Evolutionary conservation across 805 yeast genomes (phyloP), one percentile per base, ranked within the genome.

Genomic region (Saccharomycopsis schoenii): DNA sequence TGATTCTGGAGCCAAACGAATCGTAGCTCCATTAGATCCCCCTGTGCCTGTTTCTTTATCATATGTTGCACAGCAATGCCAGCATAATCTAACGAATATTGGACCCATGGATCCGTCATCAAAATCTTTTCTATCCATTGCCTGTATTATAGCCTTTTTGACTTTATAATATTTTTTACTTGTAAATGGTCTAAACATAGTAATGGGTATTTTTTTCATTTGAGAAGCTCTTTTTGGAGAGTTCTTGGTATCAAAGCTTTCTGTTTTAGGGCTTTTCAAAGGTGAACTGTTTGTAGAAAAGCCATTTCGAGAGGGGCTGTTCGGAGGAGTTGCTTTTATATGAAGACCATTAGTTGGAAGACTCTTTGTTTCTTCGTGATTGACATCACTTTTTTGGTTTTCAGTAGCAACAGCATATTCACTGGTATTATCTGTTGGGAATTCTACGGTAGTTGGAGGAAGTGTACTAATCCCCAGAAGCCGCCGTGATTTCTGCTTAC

Each of bases 31-130:
- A 60, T 73, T 71, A 1, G 76, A 72, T 8, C 85, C 84, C 4
- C 67, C 67, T 9, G 68, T 69, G 1, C 65, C 64, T 5, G 70
- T 60, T 19, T 63, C 52, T 65, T 72, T 73, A 64, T 80, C 76
- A 67, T 73, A 80, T 4, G 83, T 77, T 19, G 82, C 83, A 58
- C 78, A 75, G 55, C 76, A 72, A 64, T 80, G 82, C 83, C 83
- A 80, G 43, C 83, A 77, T 37, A 79, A 69, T 64, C 82, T 68
- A 25, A 80, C 74, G 14, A 80, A 64, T 14, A 78, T 66, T 41
- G 83, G 83, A 0, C 78, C 83, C 65, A 76, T 74, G 3, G 86
- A 81, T 11, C 66, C 66, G 52, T 64, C 66, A 58, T 64, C 66
- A 25, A 43, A 57, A 6, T 25, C 50, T 34, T 55, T 50, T 37